These are phyloP conservation scores for Taphrina pruni DNA, from an alignment of 1,139 yeast species.

Conservation along the genomic window DNA sequence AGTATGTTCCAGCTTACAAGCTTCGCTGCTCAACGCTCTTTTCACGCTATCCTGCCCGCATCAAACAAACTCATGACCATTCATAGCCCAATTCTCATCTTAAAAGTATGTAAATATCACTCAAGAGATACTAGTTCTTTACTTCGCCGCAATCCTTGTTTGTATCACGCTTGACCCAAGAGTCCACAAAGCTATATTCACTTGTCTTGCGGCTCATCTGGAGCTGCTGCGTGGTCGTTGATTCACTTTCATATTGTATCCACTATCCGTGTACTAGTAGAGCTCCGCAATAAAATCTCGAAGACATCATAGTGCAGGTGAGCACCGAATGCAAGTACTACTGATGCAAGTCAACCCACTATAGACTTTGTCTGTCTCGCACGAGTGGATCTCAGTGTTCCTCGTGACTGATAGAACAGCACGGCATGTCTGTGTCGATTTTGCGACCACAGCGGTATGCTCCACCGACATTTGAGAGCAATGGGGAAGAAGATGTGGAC, in stretches of 20 bases:
- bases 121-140: not conserved
- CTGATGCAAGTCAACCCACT: not conserved
- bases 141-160: not conserved
- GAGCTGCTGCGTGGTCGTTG: too few relatives aligned
- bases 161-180: not conserved
- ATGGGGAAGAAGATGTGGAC: conserved; percentile 58
- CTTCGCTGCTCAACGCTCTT: not conserved
- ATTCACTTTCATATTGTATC: too few relatives aligned
- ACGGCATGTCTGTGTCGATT: conserved; percentile 24
- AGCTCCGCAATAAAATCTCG: not conserved
- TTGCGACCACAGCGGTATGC: conserved; percentile 23
- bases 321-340: too few relatives aligned
- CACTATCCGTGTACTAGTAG: not conserved
- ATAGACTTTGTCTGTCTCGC: too few relatives aligned
- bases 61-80: not conserved
- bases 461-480: not conserved
- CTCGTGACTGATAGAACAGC: too few relatives aligned
- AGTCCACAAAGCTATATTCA: too few relatives aligned
- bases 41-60: not conserved
- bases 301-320: not conserved
- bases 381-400: too few relatives aligned
- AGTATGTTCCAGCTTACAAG: not conserved
- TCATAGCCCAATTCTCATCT: conserved; percentile 12
- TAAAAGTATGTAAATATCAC: not conserved
- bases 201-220: too few relatives aligned